phyloP scores from a whole-genome alignment of 2,329 filamentous ascomycete species.

The Fusarium tjaetaba region DNA sequence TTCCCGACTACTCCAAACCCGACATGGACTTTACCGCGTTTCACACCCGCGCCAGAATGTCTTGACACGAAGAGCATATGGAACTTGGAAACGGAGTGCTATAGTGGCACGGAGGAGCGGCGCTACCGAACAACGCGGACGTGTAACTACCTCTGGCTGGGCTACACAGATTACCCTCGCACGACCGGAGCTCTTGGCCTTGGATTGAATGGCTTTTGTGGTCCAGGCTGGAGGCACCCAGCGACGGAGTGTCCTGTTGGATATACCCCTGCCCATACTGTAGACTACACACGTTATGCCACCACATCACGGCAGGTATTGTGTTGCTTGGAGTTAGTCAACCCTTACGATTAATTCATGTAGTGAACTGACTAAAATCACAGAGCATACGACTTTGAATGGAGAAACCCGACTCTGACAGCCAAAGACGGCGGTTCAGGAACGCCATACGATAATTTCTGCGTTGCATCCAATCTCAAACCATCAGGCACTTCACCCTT shows the following conservation, averaged over 20 bases:
- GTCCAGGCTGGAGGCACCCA: not conserved
- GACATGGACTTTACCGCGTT: not conserved
- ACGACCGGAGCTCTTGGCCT: not conserved
- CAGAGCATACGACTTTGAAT: not conserved
- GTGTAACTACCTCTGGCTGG: not conserved
- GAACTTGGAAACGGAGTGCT: not conserved
- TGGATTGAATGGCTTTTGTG: not conserved
- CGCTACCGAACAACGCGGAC: not conserved
- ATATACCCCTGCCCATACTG: not conserved
- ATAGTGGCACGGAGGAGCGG: not conserved
- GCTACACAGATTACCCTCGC: not conserved
- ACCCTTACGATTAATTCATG: not conserved
- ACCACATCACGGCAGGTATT: not conserved
- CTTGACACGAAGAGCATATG: not conserved
- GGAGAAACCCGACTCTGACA: not conserved
- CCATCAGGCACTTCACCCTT: not conserved
- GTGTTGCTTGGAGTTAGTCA: not conserved
- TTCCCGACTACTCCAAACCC: not conserved
- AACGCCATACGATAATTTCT: not conserved
- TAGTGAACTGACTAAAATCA: not conserved
- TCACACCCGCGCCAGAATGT: not conserved
- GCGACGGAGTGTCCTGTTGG: not conserved
- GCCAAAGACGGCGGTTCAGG: not conserved
- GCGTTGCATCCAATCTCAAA: not conserved
- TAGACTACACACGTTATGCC: fast-evolving